Evolutionary conservation across 129 eudicot genomes (phyloP), one percentile per base, ranked within the genome.

Genomic region (Arctium minus): DNA sequence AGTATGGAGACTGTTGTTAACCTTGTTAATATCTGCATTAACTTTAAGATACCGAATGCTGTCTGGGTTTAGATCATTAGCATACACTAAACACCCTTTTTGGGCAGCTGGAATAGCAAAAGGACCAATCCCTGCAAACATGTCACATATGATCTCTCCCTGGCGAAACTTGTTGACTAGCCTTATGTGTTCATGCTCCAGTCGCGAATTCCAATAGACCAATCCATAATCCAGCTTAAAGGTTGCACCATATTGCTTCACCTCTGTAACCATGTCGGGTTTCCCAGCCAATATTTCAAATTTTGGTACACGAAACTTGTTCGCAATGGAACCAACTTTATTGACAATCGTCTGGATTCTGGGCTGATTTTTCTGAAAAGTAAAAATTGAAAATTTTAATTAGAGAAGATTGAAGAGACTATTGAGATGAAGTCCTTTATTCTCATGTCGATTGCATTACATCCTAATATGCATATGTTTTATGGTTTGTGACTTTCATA

Each of bases 61-160:
- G 46, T 93, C 98, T 44, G 99, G 99, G 84, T 96, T 96, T 31
- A 96, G 84, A 85, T 96, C 99, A 88, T 96, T 96, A 38, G 97
- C 98, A 84, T 90, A 92, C 48, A 96, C 97, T 37, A 89, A 84
- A 86, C 99, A 96, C 36, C 99, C 98, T 85, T 96, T 96, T 72
- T 90, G 97, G 12, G 99, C 98, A 29, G 99, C 94, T 71, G 99
- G 98, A 90, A 96, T 92, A 69, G 96, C 97, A 89, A 96, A 96
- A 30, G 99, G 99, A 74, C 99, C 99, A 77, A 96, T 93, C 48
- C 99, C 99, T 72, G 98, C 90, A 92, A 96, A 96, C 99, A 93
- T 96, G 85, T 96, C 99, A 84, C 96, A 96, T 9, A 96, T 81
- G 76, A 88, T 88, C 60, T 93, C 94, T 72, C 99, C 97, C 53